Percentiles rank a stretch among this genome's conserved stretches.
Evolutionary conservation across 345 rosid genomes (phyloP).

Genomic region (Rhizophora mangle): DNA sequence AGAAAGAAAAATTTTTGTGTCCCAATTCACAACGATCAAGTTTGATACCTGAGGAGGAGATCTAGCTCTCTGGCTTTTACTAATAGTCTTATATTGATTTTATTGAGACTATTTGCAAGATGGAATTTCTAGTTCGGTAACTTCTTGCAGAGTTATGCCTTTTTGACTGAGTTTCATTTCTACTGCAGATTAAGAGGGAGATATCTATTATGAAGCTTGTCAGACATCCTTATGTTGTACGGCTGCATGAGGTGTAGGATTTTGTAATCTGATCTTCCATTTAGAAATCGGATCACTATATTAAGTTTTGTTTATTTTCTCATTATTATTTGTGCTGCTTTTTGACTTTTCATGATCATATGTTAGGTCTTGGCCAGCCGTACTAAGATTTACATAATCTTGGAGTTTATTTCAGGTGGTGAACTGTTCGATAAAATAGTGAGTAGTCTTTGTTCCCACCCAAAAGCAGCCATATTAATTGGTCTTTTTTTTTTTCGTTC

Average conservation of each 20-base stretch:
- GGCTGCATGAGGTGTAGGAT: conserved; percentile 71
- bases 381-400: conserved; percentile 84
- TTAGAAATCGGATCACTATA: neutral
- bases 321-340: conserved; percentile 9
- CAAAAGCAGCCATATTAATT: neutral
- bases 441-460: conserved; percentile 36
- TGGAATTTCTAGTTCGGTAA: neutral
- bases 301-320: neutral
- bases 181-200: conserved; percentile 85
- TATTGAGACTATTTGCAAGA: neutral
- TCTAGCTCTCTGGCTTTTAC: too few relatives aligned
- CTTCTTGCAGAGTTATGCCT: too few relatives aligned
- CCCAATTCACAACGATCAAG: too few relatives aligned
- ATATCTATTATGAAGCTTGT: conserved; percentile 98
- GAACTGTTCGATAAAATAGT: conserved; percentile 96
- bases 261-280: neutral
- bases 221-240: conserved; percentile 90
- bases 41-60: too few relatives aligned
- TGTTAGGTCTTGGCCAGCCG: conserved; percentile 84
- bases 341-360: conserved; percentile 2
- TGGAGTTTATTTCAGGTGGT: conserved; percentile 96
- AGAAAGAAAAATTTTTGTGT: too few relatives aligned
- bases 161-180: neutral
- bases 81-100: neutral
- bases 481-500: neutral